Base-by-base conservation (phyloP, 108 stramenopile genomes). In the Pseudonitzschia delicatissima region DNA sequence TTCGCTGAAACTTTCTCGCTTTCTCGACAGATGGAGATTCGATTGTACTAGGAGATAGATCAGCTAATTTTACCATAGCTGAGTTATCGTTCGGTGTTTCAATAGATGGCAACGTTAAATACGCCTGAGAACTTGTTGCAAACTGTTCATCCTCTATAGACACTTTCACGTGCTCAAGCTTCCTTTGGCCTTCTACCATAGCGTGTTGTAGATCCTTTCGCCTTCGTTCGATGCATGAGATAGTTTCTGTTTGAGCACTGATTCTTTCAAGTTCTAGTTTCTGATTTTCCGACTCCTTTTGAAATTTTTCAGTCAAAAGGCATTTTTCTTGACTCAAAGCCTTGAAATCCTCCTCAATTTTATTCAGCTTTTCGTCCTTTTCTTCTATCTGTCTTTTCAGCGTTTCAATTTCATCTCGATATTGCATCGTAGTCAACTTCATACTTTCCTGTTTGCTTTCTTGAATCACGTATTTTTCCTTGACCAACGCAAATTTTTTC, bases 361-460 rank as follows among this genome's bases (percentile, higher is more conserved):
- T 34, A 33, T 23, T 18, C 1, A 49, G 18, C 36, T 63, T 53
- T n/a, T 63, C 51, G 7, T 55, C 53, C 7, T 2, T n/a, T 7
- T 61, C 59, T 32, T 50, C 68, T 36, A 11, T 48, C 15, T 69
- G 23, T 33, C 61, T 60, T 28, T 45, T 69, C 4, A 57, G 26
- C 25, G 52, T 31, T 21, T 62, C 69, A 32, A 71, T 33, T 48
- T 71, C 69, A 26, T 33, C 9, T 42, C 69, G 69, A 27, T 71
- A 62, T 27, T 48, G 61, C 7, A 35, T 35, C n/a, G n/a, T 15
- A 17, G 11, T 11, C 20, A 51, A 12, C 20, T 68, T 42, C 21
- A 20, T 44, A 28, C 55, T 35, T n/a, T 57, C 39, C 18, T 57
- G 44, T 44, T 68, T 52, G 3, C 12, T 63, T 37, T 47, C 47